A percentile compares a stretch with the other conserved stretches of the same genome.
Evolutionary conservation across 441 rosid genomes (phyloP).

Genomic region (Euphorbia schlechtendalii): DNA sequence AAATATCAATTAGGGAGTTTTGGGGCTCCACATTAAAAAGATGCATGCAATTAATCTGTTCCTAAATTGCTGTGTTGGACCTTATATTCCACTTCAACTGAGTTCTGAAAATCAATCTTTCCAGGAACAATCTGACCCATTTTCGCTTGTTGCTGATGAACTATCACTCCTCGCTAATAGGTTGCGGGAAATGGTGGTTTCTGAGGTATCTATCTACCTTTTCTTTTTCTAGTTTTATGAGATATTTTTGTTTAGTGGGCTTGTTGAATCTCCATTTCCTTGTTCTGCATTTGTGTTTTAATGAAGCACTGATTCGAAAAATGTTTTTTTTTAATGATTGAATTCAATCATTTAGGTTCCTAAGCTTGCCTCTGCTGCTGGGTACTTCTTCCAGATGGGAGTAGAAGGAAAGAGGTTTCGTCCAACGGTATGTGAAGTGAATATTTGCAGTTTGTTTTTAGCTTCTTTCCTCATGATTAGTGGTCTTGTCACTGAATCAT

Average conservation of each 20-base stretch:
- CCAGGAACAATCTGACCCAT: constrained; percentile 42
- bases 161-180: constrained; percentile 61
- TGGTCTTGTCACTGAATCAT: neutral
- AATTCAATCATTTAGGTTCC: constrained; percentile 54
- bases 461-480: constrained; percentile 6
- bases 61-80: no score
- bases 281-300: neutral
- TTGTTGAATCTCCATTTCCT: constrained; percentile 1
- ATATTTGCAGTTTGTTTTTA: constrained; percentile 11
- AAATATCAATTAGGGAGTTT: neutral
- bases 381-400: constrained; percentile 83
- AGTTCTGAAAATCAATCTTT: no score
- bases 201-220: constrained; percentile 51
- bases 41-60: neutral
- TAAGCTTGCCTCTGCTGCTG: constrained; percentile 95
- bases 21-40: neutral
- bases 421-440: constrained; percentile 34
- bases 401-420: constrained; percentile 93
- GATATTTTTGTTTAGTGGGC: constrained; percentile 7
- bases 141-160: constrained; percentile 95
- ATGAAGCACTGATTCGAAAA: constrained; percentile 4
- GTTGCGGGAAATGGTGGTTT: constrained; percentile 73
- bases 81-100: no score
- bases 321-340: constrained; percentile 11
- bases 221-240: constrained; percentile 4